These are phyloP conservation scores for Gracilaria gracilis DNA, from an alignment of 23 red algal genomes.

Conservation along the genomic window DNA sequence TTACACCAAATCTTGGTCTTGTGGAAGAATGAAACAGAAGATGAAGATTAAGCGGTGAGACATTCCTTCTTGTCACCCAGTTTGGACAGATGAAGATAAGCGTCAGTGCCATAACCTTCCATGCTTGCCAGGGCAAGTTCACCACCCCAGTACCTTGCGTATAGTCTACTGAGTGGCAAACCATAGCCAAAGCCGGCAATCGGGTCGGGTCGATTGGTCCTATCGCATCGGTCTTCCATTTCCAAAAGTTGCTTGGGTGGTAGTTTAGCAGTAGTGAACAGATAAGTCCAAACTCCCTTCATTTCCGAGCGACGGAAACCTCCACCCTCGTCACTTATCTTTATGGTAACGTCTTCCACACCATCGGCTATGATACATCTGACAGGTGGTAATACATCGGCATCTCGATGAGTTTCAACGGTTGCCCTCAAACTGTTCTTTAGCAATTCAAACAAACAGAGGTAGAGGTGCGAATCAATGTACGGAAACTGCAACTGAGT, in stretches of 20 bases:
- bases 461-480: slow-evolving; percentile 92
- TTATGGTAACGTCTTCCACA: slow-evolving; percentile 97
- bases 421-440: slow-evolving; percentile 93
- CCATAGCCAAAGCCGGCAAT: slow-evolving; percentile 99
- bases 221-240: slow-evolving; percentile 70
- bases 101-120: slow-evolving; percentile 98
- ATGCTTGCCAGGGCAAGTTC: slow-evolving; percentile 91
- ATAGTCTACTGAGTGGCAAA: slow-evolving; percentile 88
- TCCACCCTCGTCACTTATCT: slow-evolving; percentile 97
- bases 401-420: slow-evolving; percentile 84
- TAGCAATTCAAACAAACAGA: slow-evolving; percentile 85
- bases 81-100: slow-evolving; percentile 94
- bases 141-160: slow-evolving; percentile 97
- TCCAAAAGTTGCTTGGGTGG: slow-evolving; percentile 85
- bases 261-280: slow-evolving; percentile 93
- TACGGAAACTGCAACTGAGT: slow-evolving; percentile 87
- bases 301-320: slow-evolving; percentile 94
- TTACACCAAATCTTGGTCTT: neutral
- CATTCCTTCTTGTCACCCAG: slow-evolving; percentile 92
- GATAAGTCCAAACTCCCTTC: slow-evolving; percentile 91
- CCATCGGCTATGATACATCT: slow-evolving; percentile 96
- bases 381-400: slow-evolving; percentile 80
- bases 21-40: neutral
- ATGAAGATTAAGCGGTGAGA: slow-evolving; percentile 55
- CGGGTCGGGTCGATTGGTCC: slow-evolving; percentile 71